Conservation (phyloP, 2,329 filamentous ascomycete genomes). For the Colletotrichum liriopes region DNA sequence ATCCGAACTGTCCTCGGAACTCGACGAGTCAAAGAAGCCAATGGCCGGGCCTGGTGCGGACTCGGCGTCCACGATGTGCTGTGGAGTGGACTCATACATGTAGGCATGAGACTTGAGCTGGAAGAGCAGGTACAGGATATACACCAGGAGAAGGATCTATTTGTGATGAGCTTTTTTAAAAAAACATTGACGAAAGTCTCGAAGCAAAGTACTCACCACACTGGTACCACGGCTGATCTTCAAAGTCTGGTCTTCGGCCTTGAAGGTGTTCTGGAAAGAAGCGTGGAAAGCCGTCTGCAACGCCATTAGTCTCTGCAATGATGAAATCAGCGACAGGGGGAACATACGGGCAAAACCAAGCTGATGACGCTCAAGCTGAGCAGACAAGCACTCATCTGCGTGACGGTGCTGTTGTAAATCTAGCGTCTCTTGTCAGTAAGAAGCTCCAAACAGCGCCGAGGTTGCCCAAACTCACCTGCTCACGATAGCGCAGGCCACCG, state of each 20-base stretch:
- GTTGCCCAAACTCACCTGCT: slow-evolving; percentile 73
- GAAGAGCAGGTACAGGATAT: slow-evolving; percentile 87
- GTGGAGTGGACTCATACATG: slow-evolving; percentile 92
- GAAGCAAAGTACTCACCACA: slow-evolving; percentile 70
- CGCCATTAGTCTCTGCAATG: slow-evolving; percentile 55
- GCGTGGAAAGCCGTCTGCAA: slow-evolving; percentile 88
- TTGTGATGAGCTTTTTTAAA: not conserved
- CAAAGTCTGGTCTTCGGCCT: slow-evolving; percentile 80
- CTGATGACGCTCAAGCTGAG: slow-evolving; percentile 93
- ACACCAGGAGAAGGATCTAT: slow-evolving; percentile 84
- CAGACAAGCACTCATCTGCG: slow-evolving; percentile 95
- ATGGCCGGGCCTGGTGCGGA: slow-evolving; percentile 87
- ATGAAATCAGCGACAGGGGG: slow-evolving; percentile 47
- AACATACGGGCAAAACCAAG: slow-evolving; percentile 81
- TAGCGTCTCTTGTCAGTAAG: slow-evolving; percentile 49
- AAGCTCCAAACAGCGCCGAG: not conserved
- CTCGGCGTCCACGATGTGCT: slow-evolving; percentile 93
- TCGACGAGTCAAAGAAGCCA: slow-evolving; percentile 83
- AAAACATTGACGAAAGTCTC: slow-evolving; percentile 13
- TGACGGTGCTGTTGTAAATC: slow-evolving; percentile 96
- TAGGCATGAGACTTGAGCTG: slow-evolving; percentile 94
- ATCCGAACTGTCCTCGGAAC: slow-evolving; percentile 68
- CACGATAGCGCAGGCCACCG: slow-evolving; percentile 87
- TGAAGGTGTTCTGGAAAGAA: slow-evolving; percentile 76
- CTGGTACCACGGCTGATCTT: slow-evolving; percentile 93